Evolutionary conservation across 306 rosid genomes (phyloP).

Genomic region (Chamaecrista fasciculata): DNA sequence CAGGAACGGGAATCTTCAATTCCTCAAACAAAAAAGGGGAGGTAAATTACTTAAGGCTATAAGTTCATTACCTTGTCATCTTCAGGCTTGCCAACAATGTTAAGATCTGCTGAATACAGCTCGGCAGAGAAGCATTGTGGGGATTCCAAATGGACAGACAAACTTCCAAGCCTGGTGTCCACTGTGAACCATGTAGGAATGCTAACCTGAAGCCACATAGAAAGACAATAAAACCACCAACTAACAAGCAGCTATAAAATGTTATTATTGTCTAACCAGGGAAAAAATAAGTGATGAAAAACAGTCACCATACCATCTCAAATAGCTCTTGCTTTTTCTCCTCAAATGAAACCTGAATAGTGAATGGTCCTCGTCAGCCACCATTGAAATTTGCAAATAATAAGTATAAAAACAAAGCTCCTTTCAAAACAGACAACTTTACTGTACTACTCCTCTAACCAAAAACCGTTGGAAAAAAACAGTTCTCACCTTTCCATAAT

Average conservation of each 20-base stretch:
- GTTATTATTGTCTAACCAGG: neutral
- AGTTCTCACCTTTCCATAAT: slow-evolving; percentile 81
- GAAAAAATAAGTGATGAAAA: slow-evolving; percentile 12
- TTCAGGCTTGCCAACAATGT: slow-evolving; percentile 89
- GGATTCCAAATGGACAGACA: slow-evolving; percentile 92
- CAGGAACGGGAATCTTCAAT: neutral
- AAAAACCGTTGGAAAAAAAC: slow-evolving; percentile 25
- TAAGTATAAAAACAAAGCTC: neutral
- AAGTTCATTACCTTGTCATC: slow-evolving; percentile 80
- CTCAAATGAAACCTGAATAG: slow-evolving; percentile 76
- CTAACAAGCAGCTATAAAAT: slow-evolving; percentile 23
- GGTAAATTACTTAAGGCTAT: slow-evolving; percentile 8
- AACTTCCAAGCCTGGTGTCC: slow-evolving; percentile 95
- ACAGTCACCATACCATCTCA: slow-evolving; percentile 70
- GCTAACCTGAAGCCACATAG: slow-evolving; percentile 72
- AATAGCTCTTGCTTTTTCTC: slow-evolving; percentile 90
- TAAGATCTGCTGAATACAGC: slow-evolving; percentile 94
- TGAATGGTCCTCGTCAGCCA: slow-evolving; percentile 27
- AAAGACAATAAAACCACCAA: slow-evolving; percentile 31
- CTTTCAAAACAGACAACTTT: slow-evolving; percentile 24
- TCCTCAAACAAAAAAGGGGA: neutral
- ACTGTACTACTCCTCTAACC: slow-evolving; percentile 20
- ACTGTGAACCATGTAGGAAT: slow-evolving; percentile 98
- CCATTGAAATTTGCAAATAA: slow-evolving; percentile 31
- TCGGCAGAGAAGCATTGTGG: slow-evolving; percentile 98